Evolutionary conservation across 1,284 basidiomycete genomes (phyloP).

Genomic region (Rhizoctonia solani): DNA sequence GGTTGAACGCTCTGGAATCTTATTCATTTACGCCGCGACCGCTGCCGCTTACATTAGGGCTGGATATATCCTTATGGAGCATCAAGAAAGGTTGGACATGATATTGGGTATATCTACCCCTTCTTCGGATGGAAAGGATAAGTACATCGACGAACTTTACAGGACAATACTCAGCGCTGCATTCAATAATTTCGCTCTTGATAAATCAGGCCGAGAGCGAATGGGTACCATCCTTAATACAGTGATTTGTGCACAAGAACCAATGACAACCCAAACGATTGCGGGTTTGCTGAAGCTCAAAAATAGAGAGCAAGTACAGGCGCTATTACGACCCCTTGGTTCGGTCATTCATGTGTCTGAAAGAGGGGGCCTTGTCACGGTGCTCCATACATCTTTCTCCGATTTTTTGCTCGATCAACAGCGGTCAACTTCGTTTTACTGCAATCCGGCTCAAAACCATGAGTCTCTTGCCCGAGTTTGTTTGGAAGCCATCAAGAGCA

Average conservation of each 20-base stretch:
- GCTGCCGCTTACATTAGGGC: neutral
- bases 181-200: neutral
- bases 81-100: neutral
- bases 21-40: conserved; percentile 28
- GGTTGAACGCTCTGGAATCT: neutral
- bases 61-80: neutral
- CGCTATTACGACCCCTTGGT: neutral
- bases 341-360: neutral
- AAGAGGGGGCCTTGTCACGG: neutral
- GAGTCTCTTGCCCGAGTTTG: neutral
- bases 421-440: neutral
- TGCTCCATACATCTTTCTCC: neutral
- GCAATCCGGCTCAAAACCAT: neutral
- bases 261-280: neutral
- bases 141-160: neutral
- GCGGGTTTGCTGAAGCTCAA: neutral
- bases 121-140: neutral
- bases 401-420: neutral
- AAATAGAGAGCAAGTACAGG: neutral
- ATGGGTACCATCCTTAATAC: neutral
- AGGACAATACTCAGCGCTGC: neutral
- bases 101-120: neutral
- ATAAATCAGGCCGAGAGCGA: neutral
- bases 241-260: neutral
- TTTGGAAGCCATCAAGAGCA: neutral